Base-by-base conservation (phyloP, 208 protist species). In the Wallacemonas sp. region DNA sequence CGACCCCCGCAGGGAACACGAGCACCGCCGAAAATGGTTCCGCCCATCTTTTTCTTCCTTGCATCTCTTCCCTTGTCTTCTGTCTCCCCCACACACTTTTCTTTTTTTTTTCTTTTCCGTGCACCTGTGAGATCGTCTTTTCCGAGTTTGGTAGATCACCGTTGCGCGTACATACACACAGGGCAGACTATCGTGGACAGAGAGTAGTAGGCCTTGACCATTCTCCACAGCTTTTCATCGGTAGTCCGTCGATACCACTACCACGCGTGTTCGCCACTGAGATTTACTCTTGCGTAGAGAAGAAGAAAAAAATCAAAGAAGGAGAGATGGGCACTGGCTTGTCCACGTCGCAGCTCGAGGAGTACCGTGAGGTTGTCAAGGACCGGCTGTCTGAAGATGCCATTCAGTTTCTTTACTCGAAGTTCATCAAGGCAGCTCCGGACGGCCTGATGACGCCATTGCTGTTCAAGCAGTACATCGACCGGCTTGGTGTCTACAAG, bases 391-490 rank as follows among this genome's bases (percentile, higher is more conserved):
- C 83, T 34, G 88, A 92, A 27, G 85, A 94, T 21, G 82, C 88
- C 26, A 92, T 96, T 46, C 68, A 78, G 33, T 93, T 92, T 42
- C 80, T 96, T 10, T 79, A 89, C 69, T 45, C 69, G 27, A 79
- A 85, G 62, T 96, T 96, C 57, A 78, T 84, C 62, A 79, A 77
- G 42, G 91, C 85, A 1, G 85, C 91, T 0, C 88, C 85, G 0
- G 63, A 61, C 21, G 91, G 87, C 29, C 54, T 81, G 24, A 96
- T 96, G 91, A 85, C 79, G 0, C 87, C 82, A 1, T 38, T 79
- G 2, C 73, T 78, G 22, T 96, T 96, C 57, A 85, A 91, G 37
- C 70, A 79, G 36, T 96, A 94, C 72, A 93, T 96, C 24, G 84
- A 94, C 26, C 73, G 70, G 45, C 85, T 83, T 0, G 86, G 72